phyloP scores from a whole-genome alignment of 2,329 filamentous ascomycete genomes.

The Chrysosporium queenslandicum region DNA sequence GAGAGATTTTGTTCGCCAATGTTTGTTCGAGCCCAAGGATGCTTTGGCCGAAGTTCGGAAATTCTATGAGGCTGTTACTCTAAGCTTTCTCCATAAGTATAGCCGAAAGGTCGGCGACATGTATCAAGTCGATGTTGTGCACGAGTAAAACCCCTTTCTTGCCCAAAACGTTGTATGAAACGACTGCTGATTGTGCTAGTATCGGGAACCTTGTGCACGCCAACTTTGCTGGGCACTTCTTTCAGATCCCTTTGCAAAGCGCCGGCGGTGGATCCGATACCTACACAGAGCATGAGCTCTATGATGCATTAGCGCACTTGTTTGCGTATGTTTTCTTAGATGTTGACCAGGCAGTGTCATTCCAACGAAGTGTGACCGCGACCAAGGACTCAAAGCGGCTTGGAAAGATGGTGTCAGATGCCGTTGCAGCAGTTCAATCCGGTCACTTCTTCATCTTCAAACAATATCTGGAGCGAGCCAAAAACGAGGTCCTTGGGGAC shows the following conservation, averaged over 20 bases:
- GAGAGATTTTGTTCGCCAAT: constrained; percentile 18
- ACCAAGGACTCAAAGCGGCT: constrained; percentile 33
- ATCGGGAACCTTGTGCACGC: constrained; percentile 26
- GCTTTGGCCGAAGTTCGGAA: constrained; percentile 15
- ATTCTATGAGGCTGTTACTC: constrained; percentile 18
- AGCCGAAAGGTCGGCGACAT: constrained; percentile 37
- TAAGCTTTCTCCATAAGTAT: constrained; percentile 21
- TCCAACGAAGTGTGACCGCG: constrained; percentile 38
- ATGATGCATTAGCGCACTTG: constrained; percentile 40
- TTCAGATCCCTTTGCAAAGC: constrained; percentile 21
- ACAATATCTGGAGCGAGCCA: constrained; percentile 21
- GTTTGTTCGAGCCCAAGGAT: constrained; percentile 14
- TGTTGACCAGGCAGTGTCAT: constrained; percentile 39
- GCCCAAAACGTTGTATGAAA: constrained; percentile 10
- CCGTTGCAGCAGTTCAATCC: constrained; percentile 29
- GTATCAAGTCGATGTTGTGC: constrained; percentile 21
- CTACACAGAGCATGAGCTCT: constrained; percentile 47
- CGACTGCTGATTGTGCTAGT: constrained; percentile 9
- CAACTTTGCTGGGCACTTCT: constrained; percentile 23
- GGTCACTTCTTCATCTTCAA: constrained; percentile 26
- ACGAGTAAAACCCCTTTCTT: constrained; percentile 19
- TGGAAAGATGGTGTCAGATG: constrained; percentile 31
- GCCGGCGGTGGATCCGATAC: constrained; percentile 21
- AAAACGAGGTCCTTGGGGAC: constrained; percentile 32
- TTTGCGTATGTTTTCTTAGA: constrained; percentile 42